phyloP scores from a whole-genome alignment of 2,329 filamentous ascomycete species.

The Colletotrichum trifolii region DNA sequence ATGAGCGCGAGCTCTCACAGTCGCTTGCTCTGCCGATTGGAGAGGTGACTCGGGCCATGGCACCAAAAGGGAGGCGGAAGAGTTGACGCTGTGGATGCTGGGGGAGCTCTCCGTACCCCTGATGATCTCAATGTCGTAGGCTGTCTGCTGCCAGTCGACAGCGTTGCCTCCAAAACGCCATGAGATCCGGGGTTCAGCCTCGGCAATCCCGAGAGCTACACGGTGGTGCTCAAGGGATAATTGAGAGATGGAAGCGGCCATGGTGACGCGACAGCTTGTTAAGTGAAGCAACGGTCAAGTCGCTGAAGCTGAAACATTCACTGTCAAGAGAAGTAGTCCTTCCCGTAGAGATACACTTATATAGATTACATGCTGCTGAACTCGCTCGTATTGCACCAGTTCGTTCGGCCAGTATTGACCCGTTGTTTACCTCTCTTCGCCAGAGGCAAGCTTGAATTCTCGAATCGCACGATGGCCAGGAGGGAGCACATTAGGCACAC shows the following conservation, averaged over 20 bases:
- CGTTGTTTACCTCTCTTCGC: not conserved
- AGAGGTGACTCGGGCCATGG: conserved; percentile 56
- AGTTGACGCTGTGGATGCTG: conserved; percentile 44
- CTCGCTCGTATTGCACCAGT: not conserved
- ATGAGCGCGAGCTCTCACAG: conserved; percentile 48
- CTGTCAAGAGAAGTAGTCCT: too few relatives aligned
- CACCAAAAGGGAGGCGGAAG: conserved; percentile 52
- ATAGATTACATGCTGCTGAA: not conserved
- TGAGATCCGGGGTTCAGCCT: conserved; percentile 56
- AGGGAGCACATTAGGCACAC: not conserved
- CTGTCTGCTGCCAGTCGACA: conserved; percentile 54
- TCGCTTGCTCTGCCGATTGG: conserved; percentile 44
- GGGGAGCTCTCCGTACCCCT: conserved; percentile 33
- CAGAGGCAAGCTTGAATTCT: not conserved
- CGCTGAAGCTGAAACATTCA: too few relatives aligned
- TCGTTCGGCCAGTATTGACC: conserved; percentile 5
- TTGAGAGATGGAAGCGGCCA: conserved; percentile 52
- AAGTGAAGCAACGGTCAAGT: too few relatives aligned
- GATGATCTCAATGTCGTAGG: conserved; percentile 56
- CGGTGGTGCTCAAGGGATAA: conserved; percentile 56
- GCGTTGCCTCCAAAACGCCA: conserved; percentile 56
- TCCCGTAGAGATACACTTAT: too few relatives aligned
- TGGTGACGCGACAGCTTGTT: conserved; percentile 31
- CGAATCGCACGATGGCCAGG: not conserved
- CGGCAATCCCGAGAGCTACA: conserved; percentile 55